A percentile compares a stretch with the other conserved stretches of the same genome.
Conservation (phyloP, 805 yeast species). For the Wickerhamomyces xylosicus region DNA sequence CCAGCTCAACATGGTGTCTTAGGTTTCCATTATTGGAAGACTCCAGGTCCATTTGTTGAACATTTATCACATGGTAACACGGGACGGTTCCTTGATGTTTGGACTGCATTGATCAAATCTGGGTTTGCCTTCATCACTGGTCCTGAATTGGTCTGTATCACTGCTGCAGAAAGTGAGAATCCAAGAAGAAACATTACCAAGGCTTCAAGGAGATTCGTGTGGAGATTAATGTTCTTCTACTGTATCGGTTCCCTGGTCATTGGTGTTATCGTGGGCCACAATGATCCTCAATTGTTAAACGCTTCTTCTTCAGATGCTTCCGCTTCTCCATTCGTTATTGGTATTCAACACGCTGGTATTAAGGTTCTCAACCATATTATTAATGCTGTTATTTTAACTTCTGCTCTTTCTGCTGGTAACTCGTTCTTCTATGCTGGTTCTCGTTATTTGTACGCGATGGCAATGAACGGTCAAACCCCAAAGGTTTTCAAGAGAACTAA, state of each 20-base stretch:
- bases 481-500: conserved; percentile 51
- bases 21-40: conserved; percentile 60
- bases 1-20: conserved; percentile 40
- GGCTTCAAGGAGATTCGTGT: conserved; percentile 43
- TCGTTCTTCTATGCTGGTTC: conserved; percentile 73
- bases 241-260: conserved; percentile 56
- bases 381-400: conserved; percentile 68
- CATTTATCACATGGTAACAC: conserved; percentile 40
- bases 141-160: conserved; percentile 51
- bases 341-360: conserved; percentile 59
- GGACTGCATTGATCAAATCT: conserved; percentile 53
- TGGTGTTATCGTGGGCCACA: conserved; percentile 55
- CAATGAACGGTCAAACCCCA: conserved; percentile 74
- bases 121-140: conserved; percentile 56
- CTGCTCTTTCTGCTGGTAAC: conserved; percentile 76
- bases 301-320: conserved; percentile 56
- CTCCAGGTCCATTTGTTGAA: conserved; percentile 46
- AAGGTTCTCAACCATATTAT: conserved; percentile 62
- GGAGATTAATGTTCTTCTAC: conserved; percentile 51
- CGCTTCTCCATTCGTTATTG: conserved; percentile 75
- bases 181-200: conserved; percentile 54
- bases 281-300: conserved; percentile 39
- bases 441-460: conserved; percentile 61
- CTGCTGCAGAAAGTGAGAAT: conserved; percentile 48
- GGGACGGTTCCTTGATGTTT: conserved; percentile 54